Percentiles rank a stretch among this genome's conserved stretches.
phyloP scores from a whole-genome alignment of 2,329 filamentous ascomycete genomes.

The Golovinomyces cichoracearum region DNA sequence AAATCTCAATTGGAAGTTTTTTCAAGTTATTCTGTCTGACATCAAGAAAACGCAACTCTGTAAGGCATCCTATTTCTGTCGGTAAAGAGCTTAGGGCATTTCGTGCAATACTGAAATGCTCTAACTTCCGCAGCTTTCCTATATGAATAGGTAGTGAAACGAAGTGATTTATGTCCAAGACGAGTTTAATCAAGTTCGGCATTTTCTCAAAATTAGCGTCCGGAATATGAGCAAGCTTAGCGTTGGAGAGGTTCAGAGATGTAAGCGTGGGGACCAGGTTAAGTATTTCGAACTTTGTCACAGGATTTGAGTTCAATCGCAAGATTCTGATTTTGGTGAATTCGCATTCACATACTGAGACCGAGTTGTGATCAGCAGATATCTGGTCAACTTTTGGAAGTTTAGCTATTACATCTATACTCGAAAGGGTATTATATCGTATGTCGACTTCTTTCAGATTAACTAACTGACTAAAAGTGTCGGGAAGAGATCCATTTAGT shows the following conservation, averaged over 20 bases:
- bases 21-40: conserved; percentile 82
- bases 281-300: conserved; percentile 75
- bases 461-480: conserved; percentile 42
- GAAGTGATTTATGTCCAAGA: conserved; percentile 87
- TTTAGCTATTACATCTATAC: conserved; percentile 63
- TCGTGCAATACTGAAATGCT: conserved; percentile 81
- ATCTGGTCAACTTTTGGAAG: conserved; percentile 71
- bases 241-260: conserved; percentile 67
- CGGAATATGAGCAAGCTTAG: conserved; percentile 65
- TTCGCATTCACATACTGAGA: conserved; percentile 71
- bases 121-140: conserved; percentile 54
- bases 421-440: conserved; percentile 72
- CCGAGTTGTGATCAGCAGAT: conserved; percentile 72
- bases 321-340: conserved; percentile 65
- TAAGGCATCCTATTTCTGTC: conserved; percentile 63
- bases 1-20: conserved; percentile 74
- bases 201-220: conserved; percentile 75
- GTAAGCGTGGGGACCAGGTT: conserved; percentile 56
- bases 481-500: conserved; percentile 47
- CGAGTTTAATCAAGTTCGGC: conserved; percentile 61
- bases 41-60: conserved; percentile 63
- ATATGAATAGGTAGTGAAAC: conserved; percentile 69
- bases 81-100: conserved; percentile 71
- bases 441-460: conserved; percentile 79
- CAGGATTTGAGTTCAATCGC: conserved; percentile 78